Base-by-base conservation (phyloP, 2,329 filamentous ascomycete species). In the Diaporthe sp. region DNA sequence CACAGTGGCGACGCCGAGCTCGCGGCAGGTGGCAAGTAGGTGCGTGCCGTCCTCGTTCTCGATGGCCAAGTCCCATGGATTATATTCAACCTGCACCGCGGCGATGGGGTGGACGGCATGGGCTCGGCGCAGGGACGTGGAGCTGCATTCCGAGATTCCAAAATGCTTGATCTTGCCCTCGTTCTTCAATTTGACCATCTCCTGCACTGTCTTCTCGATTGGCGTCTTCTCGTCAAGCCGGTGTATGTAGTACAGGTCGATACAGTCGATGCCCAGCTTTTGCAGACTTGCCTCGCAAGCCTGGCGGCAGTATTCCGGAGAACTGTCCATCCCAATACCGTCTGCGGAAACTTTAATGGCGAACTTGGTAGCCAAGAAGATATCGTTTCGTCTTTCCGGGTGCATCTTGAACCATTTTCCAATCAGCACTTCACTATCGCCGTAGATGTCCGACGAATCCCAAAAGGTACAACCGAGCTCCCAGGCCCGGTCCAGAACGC, bases 1-100 rank as follows among this genome's bases (percentile, higher is more conserved):
- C 1, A 93, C 86, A 8, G 90, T 82, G 1, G 88, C 84, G 2
- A 91, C 83, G 1, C 89, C 90, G 4, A 92, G 86, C 79, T 92
- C 88, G 20, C 87, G 85, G 74, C 86, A 88, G 0, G 90, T 90
- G 34, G 85, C 82, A 0, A 92, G 82, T 1, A 92, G 82, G 20
- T 85, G 81, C 2, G 85, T 86, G 34, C 84, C 80, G 37, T 0
- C 80, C 4, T 82, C 81, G 8, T 86, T 86, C 79, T 94, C 92
- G 76, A 93, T 90, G 53, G 90, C 88, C 53, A 92, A 85, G 4
- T 85, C 81, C 80, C 88, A 90, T 0, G 86, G 87, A 25, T 82
- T 86, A 81, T 89, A 90, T 79, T 91, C 88, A 42, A 90, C 83
- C 78, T 91, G 88, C 5, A 57, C 60, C 8, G 49, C 72, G 28